Percentiles rank a stretch among this genome's conserved stretches.
phyloP scores from a whole-genome alignment of 495 filamentous ascomycete genomes.

The Entonaema liquescens region DNA sequence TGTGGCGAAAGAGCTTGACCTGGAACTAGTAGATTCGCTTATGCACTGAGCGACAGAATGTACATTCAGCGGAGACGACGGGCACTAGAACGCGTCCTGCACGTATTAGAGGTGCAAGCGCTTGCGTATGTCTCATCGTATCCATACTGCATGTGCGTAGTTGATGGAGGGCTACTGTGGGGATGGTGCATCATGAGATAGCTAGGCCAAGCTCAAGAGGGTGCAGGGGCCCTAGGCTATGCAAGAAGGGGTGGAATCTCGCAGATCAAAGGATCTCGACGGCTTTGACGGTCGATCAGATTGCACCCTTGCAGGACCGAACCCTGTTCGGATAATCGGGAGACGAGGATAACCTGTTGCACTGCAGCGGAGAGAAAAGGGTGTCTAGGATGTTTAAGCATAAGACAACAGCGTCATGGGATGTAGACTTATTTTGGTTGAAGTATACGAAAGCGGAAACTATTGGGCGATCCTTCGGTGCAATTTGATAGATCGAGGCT shows the following conservation, averaged over 20 bases:
- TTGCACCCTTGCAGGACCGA: constrained; percentile 34
- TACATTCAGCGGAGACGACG: constrained; percentile 18
- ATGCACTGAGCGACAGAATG: constrained; percentile 6
- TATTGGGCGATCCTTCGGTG: constrained; percentile 36
- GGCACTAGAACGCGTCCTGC: constrained; percentile 34
- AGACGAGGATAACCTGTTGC: constrained; percentile 41
- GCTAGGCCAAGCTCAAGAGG: constrained; percentile 31
- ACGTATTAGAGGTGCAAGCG: constrained; percentile 37
- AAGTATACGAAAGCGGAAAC: constrained; percentile 29
- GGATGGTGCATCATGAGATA: constrained; percentile 40
- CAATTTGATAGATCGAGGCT: constrained; percentile 31
- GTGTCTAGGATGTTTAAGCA: constrained; percentile 44
- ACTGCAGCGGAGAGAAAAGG: constrained; percentile 46
- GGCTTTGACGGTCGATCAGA: constrained; percentile 41
- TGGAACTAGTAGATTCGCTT: constrained; percentile 6
- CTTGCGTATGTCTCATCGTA: constrained; percentile 44
- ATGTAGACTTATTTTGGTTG: constrained; percentile 29
- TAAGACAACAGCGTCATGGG: constrained; percentile 44
- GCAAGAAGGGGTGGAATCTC: constrained; percentile 35
- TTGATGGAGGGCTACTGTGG: constrained; percentile 43
- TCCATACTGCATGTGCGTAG: constrained; percentile 39
- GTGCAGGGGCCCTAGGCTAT: constrained; percentile 36
- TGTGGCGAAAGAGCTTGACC: constrained; percentile 17
- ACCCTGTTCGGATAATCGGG: constrained; percentile 43
- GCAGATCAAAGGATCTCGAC: constrained; percentile 45